Evolutionary conservation across 2,329 filamentous ascomycete genomes (phyloP).

Genomic region (Penicillium sp.): DNA sequence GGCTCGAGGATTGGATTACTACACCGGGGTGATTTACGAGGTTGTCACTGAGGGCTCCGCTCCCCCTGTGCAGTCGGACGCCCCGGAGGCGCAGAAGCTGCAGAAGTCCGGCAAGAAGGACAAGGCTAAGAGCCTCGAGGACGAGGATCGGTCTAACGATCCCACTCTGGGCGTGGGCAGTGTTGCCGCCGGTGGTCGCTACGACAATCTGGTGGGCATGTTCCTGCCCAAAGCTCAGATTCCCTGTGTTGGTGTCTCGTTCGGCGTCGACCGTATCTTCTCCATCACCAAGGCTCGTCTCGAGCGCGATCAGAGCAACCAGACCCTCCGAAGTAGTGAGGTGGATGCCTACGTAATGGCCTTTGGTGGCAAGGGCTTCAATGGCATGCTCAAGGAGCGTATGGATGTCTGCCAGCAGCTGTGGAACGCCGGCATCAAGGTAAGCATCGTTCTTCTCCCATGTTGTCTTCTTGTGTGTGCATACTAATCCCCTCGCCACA

Average conservation of each 20-base stretch:
- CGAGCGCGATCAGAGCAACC: constrained; percentile 56
- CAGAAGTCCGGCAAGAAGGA: constrained; percentile 44
- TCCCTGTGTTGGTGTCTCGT: constrained; percentile 87
- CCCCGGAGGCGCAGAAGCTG: constrained; percentile 35
- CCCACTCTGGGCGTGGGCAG: constrained; percentile 81
- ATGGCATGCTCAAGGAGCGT: constrained; percentile 75
- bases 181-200: constrained; percentile 84
- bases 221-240: constrained; percentile 82
- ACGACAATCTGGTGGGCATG: constrained; percentile 92
- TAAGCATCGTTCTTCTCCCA: constrained; percentile 40
- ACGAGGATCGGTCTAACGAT: constrained; percentile 71
- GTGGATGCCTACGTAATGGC: constrained; percentile 95
- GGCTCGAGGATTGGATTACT: constrained; percentile 88
- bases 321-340: constrained; percentile 63
- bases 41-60: constrained; percentile 79
- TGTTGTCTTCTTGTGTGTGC: background rate
- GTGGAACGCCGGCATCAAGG: constrained; percentile 86
- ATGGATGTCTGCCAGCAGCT: constrained; percentile 73
- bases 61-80: constrained; percentile 46
- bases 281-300: constrained; percentile 80
- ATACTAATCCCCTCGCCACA: constrained; percentile 25
- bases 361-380: constrained; percentile 82
- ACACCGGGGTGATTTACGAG: constrained; percentile 87
- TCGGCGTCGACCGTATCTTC: constrained; percentile 94
- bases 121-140: constrained; percentile 52